These are phyloP conservation scores for Nothomitra cinnamomea DNA, from an alignment of 2,329 filamentous ascomycete species.

Conservation along the genomic window DNA sequence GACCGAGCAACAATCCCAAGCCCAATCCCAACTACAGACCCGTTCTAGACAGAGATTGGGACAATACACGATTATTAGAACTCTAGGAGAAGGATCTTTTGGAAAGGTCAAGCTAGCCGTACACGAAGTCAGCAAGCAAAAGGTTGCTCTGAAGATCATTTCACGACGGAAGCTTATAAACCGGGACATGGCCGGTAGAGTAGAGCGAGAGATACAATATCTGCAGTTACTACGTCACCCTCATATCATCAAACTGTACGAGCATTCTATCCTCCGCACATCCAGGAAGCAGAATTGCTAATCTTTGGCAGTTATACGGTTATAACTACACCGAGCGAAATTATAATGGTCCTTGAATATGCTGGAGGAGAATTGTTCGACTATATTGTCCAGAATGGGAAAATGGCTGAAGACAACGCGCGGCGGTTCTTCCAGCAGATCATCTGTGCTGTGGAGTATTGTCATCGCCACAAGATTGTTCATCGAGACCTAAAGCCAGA, in stretches of 20 bases:
- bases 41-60: constrained; percentile 52
- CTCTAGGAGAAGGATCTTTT: constrained; percentile 90
- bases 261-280: constrained; percentile 9
- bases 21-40: constrained; percentile 27
- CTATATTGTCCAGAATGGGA: constrained; percentile 88
- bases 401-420: constrained; percentile 82
- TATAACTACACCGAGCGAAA: constrained; percentile 84
- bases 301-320: constrained; percentile 58
- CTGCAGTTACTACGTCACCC: constrained; percentile 88
- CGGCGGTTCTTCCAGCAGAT: constrained; percentile 98
- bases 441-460: constrained; percentile 96
- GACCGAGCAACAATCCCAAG: constrained; percentile 32
- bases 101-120: constrained; percentile 96
- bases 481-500: constrained; percentile 96
- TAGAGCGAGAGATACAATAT: constrained; percentile 97
- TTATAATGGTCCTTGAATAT: constrained; percentile 98
- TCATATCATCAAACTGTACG: constrained; percentile 95
- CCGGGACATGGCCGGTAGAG: constrained; percentile 91
- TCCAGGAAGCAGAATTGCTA: background rate
- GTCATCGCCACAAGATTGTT: constrained; percentile 96
- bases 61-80: constrained; percentile 79
- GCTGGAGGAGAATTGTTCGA: constrained; percentile 94
- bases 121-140: constrained; percentile 79
- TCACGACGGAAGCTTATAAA: constrained; percentile 90
- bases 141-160: constrained; percentile 97